Conservation (phyloP, 768 basidiomycete species). For the Tremella yokohamensis region DNA sequence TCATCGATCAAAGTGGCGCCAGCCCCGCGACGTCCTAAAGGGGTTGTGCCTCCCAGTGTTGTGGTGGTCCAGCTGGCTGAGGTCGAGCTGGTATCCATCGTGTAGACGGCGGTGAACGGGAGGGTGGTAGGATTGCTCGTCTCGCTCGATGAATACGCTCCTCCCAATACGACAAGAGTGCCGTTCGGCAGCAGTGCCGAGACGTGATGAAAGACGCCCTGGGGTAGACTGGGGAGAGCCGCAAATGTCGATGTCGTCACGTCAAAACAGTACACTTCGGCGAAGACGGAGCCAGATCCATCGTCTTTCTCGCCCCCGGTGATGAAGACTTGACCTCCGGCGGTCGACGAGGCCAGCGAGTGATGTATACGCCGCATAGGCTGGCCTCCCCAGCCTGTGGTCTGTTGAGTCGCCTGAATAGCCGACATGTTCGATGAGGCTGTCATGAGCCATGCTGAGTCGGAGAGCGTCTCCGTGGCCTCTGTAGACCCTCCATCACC, state of each 20-base stretch:
- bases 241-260: slow-evolving; percentile 59
- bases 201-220: slow-evolving; percentile 68
- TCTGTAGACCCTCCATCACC: slow-evolving; percentile 64
- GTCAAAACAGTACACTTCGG: slow-evolving; percentile 64
- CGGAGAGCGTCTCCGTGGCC: slow-evolving; percentile 57
- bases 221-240: slow-evolving; percentile 60
- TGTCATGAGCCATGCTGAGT: slow-evolving; percentile 65
- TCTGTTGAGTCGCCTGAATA: slow-evolving; percentile 48
- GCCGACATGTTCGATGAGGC: slow-evolving; percentile 46
- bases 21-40: slow-evolving; percentile 34
- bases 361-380: slow-evolving; percentile 77
- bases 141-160: slow-evolving; percentile 52
- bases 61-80: slow-evolving; percentile 58
- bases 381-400: slow-evolving; percentile 61
- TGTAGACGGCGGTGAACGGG: slow-evolving; percentile 62
- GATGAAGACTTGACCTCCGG: slow-evolving; percentile 61
- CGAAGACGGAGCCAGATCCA: slow-evolving; percentile 64
- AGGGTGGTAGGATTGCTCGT: slow-evolving; percentile 55
- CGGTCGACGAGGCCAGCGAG: slow-evolving; percentile 57
- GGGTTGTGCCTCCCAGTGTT: slow-evolving; percentile 57
- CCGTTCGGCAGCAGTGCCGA: slow-evolving; percentile 69
- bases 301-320: slow-evolving; percentile 80
- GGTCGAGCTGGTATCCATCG: slow-evolving; percentile 60
- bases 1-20: slow-evolving; percentile 29
- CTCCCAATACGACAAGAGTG: slow-evolving; percentile 70